A percentile compares a stretch with the other conserved stretches of the same genome.
Conservation (phyloP, 768 basidiomycete genomes). For the Piloderma croceum region DNA sequence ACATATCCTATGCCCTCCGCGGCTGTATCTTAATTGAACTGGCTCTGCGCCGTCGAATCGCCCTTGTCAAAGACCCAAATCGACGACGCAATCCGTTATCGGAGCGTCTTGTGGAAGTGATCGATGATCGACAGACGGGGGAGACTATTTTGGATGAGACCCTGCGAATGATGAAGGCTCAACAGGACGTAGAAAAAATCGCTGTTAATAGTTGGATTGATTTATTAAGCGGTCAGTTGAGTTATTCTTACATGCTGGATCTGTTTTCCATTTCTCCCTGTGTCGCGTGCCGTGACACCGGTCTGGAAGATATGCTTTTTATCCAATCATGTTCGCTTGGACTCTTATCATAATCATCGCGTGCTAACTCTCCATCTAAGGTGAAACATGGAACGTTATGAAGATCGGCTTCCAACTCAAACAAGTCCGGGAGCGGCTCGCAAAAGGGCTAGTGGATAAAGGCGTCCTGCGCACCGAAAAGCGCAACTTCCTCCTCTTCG, state of each 20-base stretch:
- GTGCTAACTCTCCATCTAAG: constrained; percentile 34
- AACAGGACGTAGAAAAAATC: constrained; percentile 62
- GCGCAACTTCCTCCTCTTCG: constrained; percentile 96
- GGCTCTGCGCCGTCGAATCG: constrained; percentile 90
- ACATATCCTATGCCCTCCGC: constrained; percentile 97
- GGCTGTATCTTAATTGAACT: constrained; percentile 98
- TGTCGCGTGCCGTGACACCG: no score
- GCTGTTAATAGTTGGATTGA: constrained; percentile 92
- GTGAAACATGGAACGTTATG: constrained; percentile 99
- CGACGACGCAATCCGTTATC: constrained; percentile 67
- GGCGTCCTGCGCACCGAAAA: constrained; percentile 98
- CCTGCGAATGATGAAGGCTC: constrained; percentile 88
- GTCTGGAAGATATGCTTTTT: no score
- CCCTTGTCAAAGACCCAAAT: constrained; percentile 78
- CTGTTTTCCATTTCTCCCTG: no score
- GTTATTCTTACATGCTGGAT: not conserved
- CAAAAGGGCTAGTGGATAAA: constrained; percentile 97
- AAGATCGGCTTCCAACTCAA: constrained; percentile 99
- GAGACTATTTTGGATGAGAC: constrained; percentile 97
- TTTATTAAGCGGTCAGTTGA: constrained; percentile 76
- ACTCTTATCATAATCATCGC: not conserved
- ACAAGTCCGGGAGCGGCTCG: constrained; percentile 95
- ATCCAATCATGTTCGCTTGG: not conserved
- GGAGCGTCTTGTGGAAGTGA: constrained; percentile 85
- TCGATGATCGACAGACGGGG: constrained; percentile 88